Conservation (phyloP, 257 asterid species). For the Solanum appendiculatum region DNA sequence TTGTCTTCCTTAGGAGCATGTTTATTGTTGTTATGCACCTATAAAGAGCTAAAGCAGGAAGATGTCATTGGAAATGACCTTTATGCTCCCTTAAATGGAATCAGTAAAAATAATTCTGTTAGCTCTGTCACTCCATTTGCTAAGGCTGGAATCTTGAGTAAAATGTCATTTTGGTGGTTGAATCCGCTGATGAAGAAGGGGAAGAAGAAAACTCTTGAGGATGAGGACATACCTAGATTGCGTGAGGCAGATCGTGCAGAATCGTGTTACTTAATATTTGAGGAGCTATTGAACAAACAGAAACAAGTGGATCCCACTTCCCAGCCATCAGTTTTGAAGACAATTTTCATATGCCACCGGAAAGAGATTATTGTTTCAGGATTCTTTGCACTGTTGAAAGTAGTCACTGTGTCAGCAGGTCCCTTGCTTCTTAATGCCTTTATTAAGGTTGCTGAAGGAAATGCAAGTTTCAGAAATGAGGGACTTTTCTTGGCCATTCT, state of each 20-base stretch:
- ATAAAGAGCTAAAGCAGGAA: slow-evolving; percentile 25
- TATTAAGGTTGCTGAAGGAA: slow-evolving; percentile 60
- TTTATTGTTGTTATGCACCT: slow-evolving; percentile 47
- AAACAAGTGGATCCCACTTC: slow-evolving; percentile 32
- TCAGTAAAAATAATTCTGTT: slow-evolving; percentile 9
- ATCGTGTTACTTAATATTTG: slow-evolving; percentile 50
- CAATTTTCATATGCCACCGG: slow-evolving; percentile 25
- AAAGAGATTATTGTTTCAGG: slow-evolving; percentile 43
- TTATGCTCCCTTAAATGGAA: slow-evolving; percentile 39
- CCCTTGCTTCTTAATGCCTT: slow-evolving; percentile 67
- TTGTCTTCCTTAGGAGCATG: slow-evolving; percentile 52
- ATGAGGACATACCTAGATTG: slow-evolving; percentile 81
- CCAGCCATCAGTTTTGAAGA: slow-evolving; percentile 54
- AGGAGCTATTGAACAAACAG: slow-evolving; percentile 30
- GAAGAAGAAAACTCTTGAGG: slow-evolving; percentile 45
- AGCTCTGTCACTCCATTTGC: slow-evolving; percentile 74
- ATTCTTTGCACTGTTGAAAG: slow-evolving; percentile 34
- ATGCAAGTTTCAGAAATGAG: slow-evolving; percentile 28
- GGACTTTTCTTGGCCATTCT: slow-evolving; percentile 47
- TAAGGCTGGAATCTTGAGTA: slow-evolving; percentile 38
- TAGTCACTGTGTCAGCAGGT: slow-evolving; percentile 58
- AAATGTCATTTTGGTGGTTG: slow-evolving; percentile 71
- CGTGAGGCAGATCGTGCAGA: slow-evolving; percentile 33
- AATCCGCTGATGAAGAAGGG: slow-evolving; percentile 62
- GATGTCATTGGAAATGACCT: slow-evolving; percentile 10